A percentile compares a stretch with the other conserved stretches of the same genome.
phyloP scores from a whole-genome alignment of 192 early-diverging fungal genomes.

The Linnemannia zychae region DNA sequence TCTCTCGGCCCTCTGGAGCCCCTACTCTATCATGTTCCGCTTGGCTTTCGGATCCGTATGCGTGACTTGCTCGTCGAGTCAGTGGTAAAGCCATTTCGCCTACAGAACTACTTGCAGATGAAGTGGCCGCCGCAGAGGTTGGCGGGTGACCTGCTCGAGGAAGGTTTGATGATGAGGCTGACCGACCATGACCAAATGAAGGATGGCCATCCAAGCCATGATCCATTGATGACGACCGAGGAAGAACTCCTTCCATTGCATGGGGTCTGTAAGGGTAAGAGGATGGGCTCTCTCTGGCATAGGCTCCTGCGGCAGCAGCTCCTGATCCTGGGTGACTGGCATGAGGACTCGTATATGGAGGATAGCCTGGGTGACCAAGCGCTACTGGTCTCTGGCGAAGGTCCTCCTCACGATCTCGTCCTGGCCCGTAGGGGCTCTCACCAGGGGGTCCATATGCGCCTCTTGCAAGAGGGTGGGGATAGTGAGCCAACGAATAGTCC shows the following conservation, averaged over 20 bases:
- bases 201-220: slow-evolving; percentile 7
- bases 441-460: background rate
- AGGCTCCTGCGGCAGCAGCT: background rate
- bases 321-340: background rate
- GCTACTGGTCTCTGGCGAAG: background rate
- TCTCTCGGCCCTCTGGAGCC: background rate
- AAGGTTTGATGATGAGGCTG: background rate
- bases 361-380: background rate
- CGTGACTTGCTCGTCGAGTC: background rate
- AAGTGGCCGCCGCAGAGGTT: background rate
- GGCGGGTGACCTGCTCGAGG: slow-evolving; percentile 3
- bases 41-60: background rate
- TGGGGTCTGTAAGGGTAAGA: background rate
- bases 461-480: background rate
- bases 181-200: slow-evolving; percentile 16
- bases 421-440: background rate
- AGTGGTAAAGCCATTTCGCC: background rate
- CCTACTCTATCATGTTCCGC: background rate
- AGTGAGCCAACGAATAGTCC: background rate
- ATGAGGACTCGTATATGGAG: background rate
- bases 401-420: background rate
- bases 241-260: background rate
- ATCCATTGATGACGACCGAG: background rate
- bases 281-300: slow-evolving; percentile 3
- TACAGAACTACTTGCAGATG: background rate